A percentile compares a stretch with the other conserved stretches of the same genome.
phyloP scores from a whole-genome alignment of 2,329 filamentous ascomycete species.

The Hyphodiscus sp. region DNA sequence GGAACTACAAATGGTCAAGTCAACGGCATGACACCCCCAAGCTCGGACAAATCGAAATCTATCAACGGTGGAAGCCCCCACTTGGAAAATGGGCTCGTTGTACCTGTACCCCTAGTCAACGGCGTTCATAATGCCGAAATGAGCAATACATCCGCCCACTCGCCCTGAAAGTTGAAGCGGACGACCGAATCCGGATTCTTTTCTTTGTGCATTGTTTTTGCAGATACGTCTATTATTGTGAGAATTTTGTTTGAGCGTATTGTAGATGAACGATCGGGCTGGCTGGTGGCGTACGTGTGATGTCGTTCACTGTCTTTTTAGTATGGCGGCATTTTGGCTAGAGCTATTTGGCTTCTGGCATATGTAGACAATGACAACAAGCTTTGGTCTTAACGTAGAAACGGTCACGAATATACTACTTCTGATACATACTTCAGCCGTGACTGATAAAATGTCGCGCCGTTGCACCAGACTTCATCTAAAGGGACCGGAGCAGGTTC shows the following conservation, averaged over 20 bases:
- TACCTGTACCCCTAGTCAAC: neutral
- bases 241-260: neutral
- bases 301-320: neutral
- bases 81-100: constrained; percentile 4
- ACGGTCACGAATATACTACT: neutral
- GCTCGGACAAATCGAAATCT: constrained; percentile 26
- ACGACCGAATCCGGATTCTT: neutral
- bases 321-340: neutral
- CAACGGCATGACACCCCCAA: constrained; percentile 28
- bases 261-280: neutral
- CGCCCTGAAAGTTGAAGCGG: neutral
- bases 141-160: neutral
- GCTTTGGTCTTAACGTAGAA: neutral
- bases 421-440: neutral
- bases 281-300: neutral
- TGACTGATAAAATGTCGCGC: neutral
- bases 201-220: neutral
- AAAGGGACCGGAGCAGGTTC: neutral
- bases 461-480: neutral
- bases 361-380: neutral
- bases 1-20: constrained; percentile 8
- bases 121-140: neutral
- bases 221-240: neutral
- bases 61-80: constrained; percentile 25
- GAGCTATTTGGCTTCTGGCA: neutral